Evolutionary conservation across 1,284 basidiomycete genomes (phyloP).

Genomic region (Pseudozyma sp.): DNA sequence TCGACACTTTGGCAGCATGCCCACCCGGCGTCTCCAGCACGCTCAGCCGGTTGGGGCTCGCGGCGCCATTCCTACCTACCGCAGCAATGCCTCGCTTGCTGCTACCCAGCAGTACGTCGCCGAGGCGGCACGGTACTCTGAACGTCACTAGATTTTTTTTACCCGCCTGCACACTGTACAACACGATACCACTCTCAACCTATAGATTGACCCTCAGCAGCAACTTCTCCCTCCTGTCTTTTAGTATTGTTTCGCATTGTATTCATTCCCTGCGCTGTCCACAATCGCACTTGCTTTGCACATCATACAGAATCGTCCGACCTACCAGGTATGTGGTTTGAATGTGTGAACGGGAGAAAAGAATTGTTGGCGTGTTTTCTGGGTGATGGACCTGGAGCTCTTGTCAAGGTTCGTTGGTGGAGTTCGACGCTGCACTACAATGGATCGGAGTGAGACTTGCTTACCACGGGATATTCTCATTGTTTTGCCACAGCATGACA

Average conservation of each 20-base stretch:
- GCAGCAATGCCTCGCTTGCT: conserved; percentile 23
- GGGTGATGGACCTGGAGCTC: no score
- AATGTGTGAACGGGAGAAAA: no score
- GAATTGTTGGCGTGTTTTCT: no score
- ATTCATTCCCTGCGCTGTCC: background rate
- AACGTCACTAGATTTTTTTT: conserved; percentile 13
- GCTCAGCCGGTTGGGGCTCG: conserved; percentile 9
- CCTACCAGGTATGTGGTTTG: no score
- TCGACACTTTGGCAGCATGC: conserved; percentile 30
- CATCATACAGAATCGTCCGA: no score
- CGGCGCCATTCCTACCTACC: conserved; percentile 26
- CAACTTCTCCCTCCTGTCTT: background rate
- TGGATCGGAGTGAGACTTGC: no score
- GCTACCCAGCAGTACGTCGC: conserved; percentile 25
- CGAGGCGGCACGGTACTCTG: conserved; percentile 10
- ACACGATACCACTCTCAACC: conserved; percentile 16
- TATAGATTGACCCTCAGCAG: conserved; percentile 3
- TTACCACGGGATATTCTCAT: no score
- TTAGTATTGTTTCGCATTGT: background rate
- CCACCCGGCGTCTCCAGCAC: background rate
- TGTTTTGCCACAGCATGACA: no score
- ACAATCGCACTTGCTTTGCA: no score
- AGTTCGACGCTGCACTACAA: no score
- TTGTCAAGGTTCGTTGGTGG: no score
- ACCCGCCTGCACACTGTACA: conserved; percentile 7